Conservation (phyloP, 1,139 yeast genomes). For the Candida tetrigidarum region DNA sequence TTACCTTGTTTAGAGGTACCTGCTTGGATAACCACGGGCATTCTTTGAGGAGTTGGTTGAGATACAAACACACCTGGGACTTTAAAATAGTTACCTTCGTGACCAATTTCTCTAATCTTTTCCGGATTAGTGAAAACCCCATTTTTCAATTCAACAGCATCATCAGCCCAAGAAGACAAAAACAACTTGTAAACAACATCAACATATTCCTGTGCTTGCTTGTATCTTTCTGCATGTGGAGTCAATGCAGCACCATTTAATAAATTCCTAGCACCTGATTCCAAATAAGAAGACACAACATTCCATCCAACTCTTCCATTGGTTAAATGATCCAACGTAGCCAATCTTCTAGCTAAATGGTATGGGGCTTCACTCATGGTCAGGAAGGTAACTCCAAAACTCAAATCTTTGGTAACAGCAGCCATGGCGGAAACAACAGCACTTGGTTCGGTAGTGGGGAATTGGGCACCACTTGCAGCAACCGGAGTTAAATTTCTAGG, state of each 20-base stretch:
- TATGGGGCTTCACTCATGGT: slow-evolving; percentile 48
- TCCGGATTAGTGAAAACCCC: slow-evolving; percentile 45
- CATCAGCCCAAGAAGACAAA: slow-evolving; percentile 50
- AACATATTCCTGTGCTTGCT: slow-evolving; percentile 42
- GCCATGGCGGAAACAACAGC: slow-evolving; percentile 47
- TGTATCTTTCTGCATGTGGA: slow-evolving; percentile 40
- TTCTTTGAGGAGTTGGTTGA: slow-evolving; percentile 48
- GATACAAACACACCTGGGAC: slow-evolving; percentile 52
- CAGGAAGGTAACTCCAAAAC: slow-evolving; percentile 47
- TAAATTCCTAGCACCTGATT: slow-evolving; percentile 42
- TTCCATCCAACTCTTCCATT: slow-evolving; percentile 52
- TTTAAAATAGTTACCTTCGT: slow-evolving; percentile 40
- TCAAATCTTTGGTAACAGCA: slow-evolving; percentile 40
- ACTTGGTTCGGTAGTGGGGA: slow-evolving; percentile 47
- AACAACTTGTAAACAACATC: slow-evolving; percentile 43
- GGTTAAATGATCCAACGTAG: slow-evolving; percentile 46
- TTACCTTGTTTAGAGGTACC: slow-evolving; percentile 50
- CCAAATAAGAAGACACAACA: slow-evolving; percentile 42
- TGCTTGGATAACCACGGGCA: slow-evolving; percentile 51
- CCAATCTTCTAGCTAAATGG: slow-evolving; percentile 44
- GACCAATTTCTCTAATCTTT: slow-evolving; percentile 43
- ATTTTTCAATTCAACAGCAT: slow-evolving; percentile 38
- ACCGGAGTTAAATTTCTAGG: slow-evolving; percentile 40
- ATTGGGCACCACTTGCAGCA: slow-evolving; percentile 44
- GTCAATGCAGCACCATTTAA: slow-evolving; percentile 36